Evolutionary conservation across 2,329 filamentous ascomycete species (phyloP), one percentile per base, ranked within the genome.

Genomic region (Diaporthe sp.): DNA sequence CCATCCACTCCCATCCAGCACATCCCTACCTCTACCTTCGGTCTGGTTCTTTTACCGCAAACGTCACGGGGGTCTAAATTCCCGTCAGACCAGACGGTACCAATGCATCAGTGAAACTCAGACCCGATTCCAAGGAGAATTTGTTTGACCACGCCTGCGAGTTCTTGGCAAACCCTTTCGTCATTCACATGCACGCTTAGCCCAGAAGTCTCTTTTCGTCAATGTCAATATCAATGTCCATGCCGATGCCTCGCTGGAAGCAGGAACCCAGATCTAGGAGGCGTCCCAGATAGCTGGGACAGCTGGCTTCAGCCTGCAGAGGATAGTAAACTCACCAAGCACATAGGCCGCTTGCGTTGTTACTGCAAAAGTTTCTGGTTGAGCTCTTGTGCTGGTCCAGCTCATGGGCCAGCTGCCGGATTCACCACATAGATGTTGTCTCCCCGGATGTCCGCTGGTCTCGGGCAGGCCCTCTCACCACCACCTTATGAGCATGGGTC

Each of bases 131-230:
- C 42, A 7, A 17, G 38, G 12, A 28, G 45, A 28, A 7, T 52
- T 67, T 52, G 61, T 67, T 52, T 67, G 45, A 38, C 45, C 22
- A 38, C 22, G 61, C 45, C 61, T 67, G 45, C 45, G 30, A 67
- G 61, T n/a, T 25, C 45, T 67, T 52, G 61, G 61, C 61, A 52
- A 9, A 28, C 61, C 25, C 45, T 67, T 52, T 67, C 61, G 61
- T 67, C 45, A 52, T 67, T 38, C 40, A 19, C 22, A 25, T 67
- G 42, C 61, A 25, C 61, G 10, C 61, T 38, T 17, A 50, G 42
- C 28, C 61, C 19, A 50, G 3, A 67, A 35, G 30, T 50, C n/a
- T 17, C 42, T 22, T 17, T 19, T n/a, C 25, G 22, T 47, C 22
- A 38, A 38, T 47, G 42, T 42, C 40, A 42, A 42, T 42, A 10